Evolutionary conservation across 2,329 filamentous ascomycete species (phyloP).

Genomic region (Colletotrichum lindemuthianum): DNA sequence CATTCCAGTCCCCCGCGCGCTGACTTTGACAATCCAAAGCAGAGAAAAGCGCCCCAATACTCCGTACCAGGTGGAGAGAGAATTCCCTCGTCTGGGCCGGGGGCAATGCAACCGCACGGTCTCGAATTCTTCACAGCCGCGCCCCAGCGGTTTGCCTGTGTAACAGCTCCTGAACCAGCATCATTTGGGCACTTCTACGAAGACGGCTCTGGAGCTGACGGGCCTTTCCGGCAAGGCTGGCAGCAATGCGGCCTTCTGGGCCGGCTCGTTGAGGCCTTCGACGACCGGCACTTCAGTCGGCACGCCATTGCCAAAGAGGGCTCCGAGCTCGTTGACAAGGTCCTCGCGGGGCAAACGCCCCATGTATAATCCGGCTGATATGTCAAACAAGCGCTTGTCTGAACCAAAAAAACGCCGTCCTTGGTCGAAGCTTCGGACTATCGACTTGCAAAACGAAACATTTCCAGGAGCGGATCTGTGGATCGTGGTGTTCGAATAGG

Average conservation of each 20-base stretch:
- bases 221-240: slow-evolving; percentile 4
- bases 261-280: slow-evolving; percentile 8
- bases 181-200: not conserved
- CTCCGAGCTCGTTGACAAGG: slow-evolving; percentile 6
- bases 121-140: not conserved
- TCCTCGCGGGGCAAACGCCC: slow-evolving; percentile 10
- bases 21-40: not conserved
- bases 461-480: not conserved
- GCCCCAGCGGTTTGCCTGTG: slow-evolving; percentile 16
- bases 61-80: not conserved
- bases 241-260: slow-evolving; percentile 15
- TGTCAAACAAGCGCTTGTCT: not conserved
- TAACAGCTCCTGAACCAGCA: not conserved
- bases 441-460: slow-evolving; percentile 17
- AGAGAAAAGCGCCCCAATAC: not conserved
- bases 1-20: not conserved
- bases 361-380: slow-evolving; percentile 12
- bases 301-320: slow-evolving; percentile 15
- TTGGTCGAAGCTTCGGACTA: slow-evolving; percentile 12
- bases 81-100: slow-evolving; percentile 14
- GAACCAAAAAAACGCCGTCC: not conserved
- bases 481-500: too few species aligned
- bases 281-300: slow-evolving; percentile 12
- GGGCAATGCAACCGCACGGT: slow-evolving; percentile 17
- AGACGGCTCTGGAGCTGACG: not conserved